Conservation (phyloP, 179 eudicot genomes). For the Carnegiea gigantea region DNA sequence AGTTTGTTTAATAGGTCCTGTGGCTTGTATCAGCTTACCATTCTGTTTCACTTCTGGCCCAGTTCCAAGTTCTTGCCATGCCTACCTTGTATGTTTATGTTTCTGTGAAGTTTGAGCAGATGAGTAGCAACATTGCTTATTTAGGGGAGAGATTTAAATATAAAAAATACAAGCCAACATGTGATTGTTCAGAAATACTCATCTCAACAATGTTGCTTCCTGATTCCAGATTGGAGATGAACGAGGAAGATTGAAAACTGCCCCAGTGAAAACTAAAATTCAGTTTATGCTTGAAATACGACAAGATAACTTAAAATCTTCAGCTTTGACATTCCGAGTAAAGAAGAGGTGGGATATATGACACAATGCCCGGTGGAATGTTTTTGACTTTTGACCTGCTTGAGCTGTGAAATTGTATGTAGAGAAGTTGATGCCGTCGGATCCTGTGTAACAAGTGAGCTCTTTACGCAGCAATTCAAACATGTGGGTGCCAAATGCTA, state of each 20-base stretch:
- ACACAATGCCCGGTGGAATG: background rate
- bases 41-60: background rate
- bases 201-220: background rate
- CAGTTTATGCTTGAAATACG: slow-evolving; percentile 97
- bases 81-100: background rate
- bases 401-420: slow-evolving; percentile 6
- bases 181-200: background rate
- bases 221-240: slow-evolving; percentile 79
- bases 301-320: slow-evolving; percentile 76
- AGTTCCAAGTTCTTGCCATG: background rate
- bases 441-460: too few relatives aligned
- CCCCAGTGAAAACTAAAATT: slow-evolving; percentile 84
- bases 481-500: too few relatives aligned
- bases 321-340: slow-evolving; percentile 80
- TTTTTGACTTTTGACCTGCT: background rate
- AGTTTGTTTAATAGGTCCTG: background rate
- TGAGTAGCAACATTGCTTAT: background rate
- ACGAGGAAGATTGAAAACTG: slow-evolving; percentile 67
- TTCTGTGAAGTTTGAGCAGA: background rate
- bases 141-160: background rate
- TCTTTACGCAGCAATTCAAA: too few relatives aligned
- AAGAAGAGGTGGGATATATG: slow-evolving; percentile 95
- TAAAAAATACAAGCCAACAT: background rate
- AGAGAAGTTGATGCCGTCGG: background rate
- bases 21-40: background rate